Evolutionary conservation across 73 alveolate genomes (phyloP), one percentile per base, ranked within the genome.

Genomic region (Diophrys appendiculata): DNA sequence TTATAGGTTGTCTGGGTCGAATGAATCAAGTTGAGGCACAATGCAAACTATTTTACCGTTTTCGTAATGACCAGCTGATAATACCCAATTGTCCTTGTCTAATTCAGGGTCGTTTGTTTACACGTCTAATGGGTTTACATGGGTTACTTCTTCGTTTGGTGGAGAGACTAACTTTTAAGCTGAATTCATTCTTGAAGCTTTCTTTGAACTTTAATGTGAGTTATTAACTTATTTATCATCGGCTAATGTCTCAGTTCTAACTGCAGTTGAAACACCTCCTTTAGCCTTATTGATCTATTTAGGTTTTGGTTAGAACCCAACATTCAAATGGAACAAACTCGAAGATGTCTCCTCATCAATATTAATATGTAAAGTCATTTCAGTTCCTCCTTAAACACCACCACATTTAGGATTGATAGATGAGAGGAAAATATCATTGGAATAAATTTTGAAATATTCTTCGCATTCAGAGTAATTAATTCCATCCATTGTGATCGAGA

Each of bases 321-420:
- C 94, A 28, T 95, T 94, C 71, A 97, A 78, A 72, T 94, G 92
- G 82, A 86, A 90, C 76, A 96, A 82, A 69, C 90, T 87, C 31
- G 87, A 76, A 56, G 96, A 96, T n/a, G 97, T 93, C 33, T 83
- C 90, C 71, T 90, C 91, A 82, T 95, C 99, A 52, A 96, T 88
- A 78, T 93, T 89, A 29, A 96, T 95, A 56, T 88, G 84, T 18
- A 97, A 81, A 60, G 95, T 92, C 23, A 97, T 78, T 22, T 95
- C 95, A 28, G 99, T 91, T 31, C 97, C 98, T 34, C 99, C 99
- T 31, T 87, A 65, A 23, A 97, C 97, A 18, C 98, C 91, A 29
- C 99, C 99, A 82, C 99, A 96, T 86, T 97, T 97, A n/a, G 99
- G 99, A 72, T 95, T 93, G 23, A 97, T 84, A 29, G 98, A 86